Base-by-base conservation (phyloP, 1,139 yeast genomes). In the Nadsonia commutata region DNA sequence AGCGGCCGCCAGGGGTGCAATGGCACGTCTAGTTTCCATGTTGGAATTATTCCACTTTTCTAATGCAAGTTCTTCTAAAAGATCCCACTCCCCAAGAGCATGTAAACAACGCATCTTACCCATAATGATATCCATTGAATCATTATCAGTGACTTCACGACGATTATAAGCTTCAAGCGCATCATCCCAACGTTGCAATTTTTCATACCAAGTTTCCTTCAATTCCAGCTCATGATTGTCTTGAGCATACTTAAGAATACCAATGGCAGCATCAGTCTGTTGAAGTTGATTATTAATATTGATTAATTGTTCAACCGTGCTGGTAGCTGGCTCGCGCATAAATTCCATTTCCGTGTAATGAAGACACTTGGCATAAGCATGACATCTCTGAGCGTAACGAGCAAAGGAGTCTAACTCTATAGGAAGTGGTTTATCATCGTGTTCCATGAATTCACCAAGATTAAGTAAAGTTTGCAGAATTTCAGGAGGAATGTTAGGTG, bases 11-110 rank as follows among this genome's bases (percentile, higher is more conserved):
- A 93, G 66, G 1, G 98, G 98, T 1, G 98, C 97, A 51, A 93
- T 88, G n/a, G 80, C 76, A 48, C 95, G 68, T 54, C 79, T 74
- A 41, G 77, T 77, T 21, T 84, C 95, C 40, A 77, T 71, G 2
- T 82, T 67, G 1, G 94, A 75, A 39, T 69, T 69, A 22, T 67
- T 69, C 98, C 98, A 93, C 56, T 83, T 84, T 40, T 79, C 80
- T 52, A 78, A 81, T 0, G 97, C 95, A 45, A 90, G 67, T 49
- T 80, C 83, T 9, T 94, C 80, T 22, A 93, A 67, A 53, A 81
- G 84, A 51, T 88, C 97, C 98, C 98, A 93, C 63, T 90, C 97
- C 42, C 98, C 98, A 23, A 93, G 67, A 0, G 99, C 99, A 65
- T 90, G 97, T 49, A 88, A 68, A 63, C 97, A 88, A 62, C 97